A percentile compares a stretch with the other conserved stretches of the same genome.
These are phyloP conservation scores for Metarhizium album DNA, from an alignment of 2,329 filamentous ascomycete genomes.

Conservation along the genomic window DNA sequence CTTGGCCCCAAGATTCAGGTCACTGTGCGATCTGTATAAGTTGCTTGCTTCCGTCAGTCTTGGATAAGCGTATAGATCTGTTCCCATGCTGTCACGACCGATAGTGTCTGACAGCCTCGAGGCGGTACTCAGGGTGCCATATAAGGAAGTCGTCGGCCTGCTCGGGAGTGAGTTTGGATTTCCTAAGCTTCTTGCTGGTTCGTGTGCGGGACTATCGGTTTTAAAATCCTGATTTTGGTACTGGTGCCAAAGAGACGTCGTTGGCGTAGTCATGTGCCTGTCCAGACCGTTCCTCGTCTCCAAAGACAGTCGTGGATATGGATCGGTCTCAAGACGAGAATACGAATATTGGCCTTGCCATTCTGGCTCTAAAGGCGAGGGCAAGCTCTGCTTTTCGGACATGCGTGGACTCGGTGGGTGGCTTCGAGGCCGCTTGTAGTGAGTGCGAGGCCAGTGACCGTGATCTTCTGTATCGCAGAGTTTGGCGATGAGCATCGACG, in stretches of 20 bases:
- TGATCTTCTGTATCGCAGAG: constrained; percentile 28
- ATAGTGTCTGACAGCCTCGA: not conserved
- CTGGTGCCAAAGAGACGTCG: not conserved
- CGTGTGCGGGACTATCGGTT: not conserved
- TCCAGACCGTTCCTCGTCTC: constrained; percentile 12
- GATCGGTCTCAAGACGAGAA: constrained; percentile 31
- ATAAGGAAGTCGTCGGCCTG: not conserved
- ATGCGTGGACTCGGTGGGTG: constrained; percentile 41
- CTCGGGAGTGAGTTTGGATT: not conserved
- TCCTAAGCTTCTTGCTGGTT: not conserved
- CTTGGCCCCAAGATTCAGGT: constrained; percentile 20
- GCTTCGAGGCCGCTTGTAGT: constrained; percentile 36
- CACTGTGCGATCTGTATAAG: not conserved
- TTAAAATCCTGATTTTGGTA: not conserved
- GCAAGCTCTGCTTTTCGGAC: constrained; percentile 44
- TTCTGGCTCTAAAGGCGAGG: constrained; percentile 42
- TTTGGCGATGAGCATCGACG: constrained; percentile 7
- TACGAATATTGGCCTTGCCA: constrained; percentile 47
- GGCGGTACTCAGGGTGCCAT: not conserved
- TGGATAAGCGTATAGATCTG: not conserved
- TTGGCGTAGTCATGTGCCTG: not conserved
- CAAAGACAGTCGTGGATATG: constrained; percentile 35
- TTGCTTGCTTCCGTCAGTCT: not conserved
- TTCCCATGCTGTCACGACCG: not conserved
- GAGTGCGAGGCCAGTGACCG: constrained; percentile 44